Percentiles rank a stretch among this genome's conserved stretches.
These are phyloP conservation scores for Phaeotremella skinneri DNA, from an alignment of 768 basidiomycete genomes.

Conservation along the genomic window DNA sequence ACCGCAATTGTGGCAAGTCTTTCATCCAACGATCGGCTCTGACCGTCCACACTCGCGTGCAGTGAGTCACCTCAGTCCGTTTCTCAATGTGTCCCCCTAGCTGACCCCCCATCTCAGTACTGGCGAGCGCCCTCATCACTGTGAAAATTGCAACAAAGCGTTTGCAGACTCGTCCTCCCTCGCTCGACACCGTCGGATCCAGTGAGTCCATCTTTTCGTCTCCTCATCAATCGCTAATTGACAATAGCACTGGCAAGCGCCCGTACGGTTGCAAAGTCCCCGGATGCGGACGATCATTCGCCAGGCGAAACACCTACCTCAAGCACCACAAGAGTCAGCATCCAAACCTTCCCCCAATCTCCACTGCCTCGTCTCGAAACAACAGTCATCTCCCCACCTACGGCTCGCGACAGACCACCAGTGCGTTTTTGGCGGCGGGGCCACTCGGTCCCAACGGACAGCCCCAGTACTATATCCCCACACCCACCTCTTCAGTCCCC, in stretches of 20 bases:
- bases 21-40: conserved; percentile 48
- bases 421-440: conserved; percentile 9
- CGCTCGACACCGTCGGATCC: conserved; percentile 50
- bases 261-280: conserved; percentile 50
- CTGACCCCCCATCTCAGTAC: conserved; percentile 42
- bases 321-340: conserved; percentile 52
- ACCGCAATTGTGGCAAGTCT: conserved; percentile 39
- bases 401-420: conserved; percentile 3
- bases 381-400: conserved; percentile 16
- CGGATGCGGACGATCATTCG: conserved; percentile 48
- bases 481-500: conserved; percentile 20
- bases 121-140: conserved; percentile 52
- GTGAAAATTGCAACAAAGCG: conserved; percentile 49
- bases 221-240: neutral
- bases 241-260: conserved; percentile 50
- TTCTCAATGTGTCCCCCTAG: neutral
- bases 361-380: conserved; percentile 15
- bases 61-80: conserved; percentile 39
- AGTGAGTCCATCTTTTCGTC: conserved; percentile 27
- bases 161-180: conserved; percentile 53
- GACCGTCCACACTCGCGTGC: conserved; percentile 50
- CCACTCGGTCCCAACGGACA: conserved; percentile 21
- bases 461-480: conserved; percentile 26
- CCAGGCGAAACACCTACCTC: conserved; percentile 53
- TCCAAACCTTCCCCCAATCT: conserved; percentile 34